Base-by-base conservation (phyloP, 345 rosid genomes). In the Dipteronia sinensis region DNA sequence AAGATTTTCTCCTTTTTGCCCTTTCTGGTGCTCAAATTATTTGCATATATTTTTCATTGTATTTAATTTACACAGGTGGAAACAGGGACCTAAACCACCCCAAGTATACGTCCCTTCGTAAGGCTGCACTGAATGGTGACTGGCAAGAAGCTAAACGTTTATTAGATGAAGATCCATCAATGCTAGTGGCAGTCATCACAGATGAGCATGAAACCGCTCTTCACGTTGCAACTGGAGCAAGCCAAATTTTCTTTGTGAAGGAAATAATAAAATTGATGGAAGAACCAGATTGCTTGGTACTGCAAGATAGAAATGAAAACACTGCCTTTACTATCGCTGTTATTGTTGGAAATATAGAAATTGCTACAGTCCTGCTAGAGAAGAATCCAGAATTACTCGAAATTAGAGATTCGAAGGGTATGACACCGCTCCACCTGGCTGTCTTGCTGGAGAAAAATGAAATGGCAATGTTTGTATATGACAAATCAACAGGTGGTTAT, bases 261-360 rank as follows among this genome's bases (percentile, higher is more conserved):
- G 1, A 15, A 0, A 3, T 49, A 49, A 3, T 49, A 49, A 1
- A 49, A 2, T 0, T 13, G 16, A 13, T 49, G 55, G 10, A 42
- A 42, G 10, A 42, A 42, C 17, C 55, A 13, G 5, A 47, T 0
- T 0, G 2, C 16, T 12, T 13, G 55, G 4, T 0, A 31, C 10
- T 22, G 22, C 44, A 1, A 23, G 29, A 70, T 59, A 11, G 9
- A 49, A 23, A 20, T 25, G 44, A 44, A 12, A 70, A 70, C 34
- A 70, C 74, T 4, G 62, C 74, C 10, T 27, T 70, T 44, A 25
- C 16, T 53, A 11, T 46, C 15, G 74, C 74, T 3, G 74, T 23
- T 27, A 0, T 4, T 31, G 38, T 0, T 31, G 38, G 38, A 31
- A 31, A 4, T 31, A 31, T 31, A 31, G 6, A 31, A 0, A 31